Evolutionary conservation across 78 protist genomes (phyloP).

Genomic region (Dictyostelium firmibasis): DNA sequence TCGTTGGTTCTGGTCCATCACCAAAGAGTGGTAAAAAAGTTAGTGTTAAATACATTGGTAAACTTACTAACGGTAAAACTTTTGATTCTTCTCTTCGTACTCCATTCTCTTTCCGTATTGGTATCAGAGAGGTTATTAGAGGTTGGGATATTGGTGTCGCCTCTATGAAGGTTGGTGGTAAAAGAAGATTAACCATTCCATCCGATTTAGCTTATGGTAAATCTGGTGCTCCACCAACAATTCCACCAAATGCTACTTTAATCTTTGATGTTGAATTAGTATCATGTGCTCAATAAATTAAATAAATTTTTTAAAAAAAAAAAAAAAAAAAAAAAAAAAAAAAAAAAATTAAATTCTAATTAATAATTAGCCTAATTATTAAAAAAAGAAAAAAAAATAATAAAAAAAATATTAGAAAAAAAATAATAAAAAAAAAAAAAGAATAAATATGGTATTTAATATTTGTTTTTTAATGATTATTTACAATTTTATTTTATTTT

Average conservation of each 20-base stretch:
- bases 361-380: too few species aligned
- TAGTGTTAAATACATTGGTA: slow-evolving; percentile 85
- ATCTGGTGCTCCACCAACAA: slow-evolving; percentile 56
- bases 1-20: slow-evolving; percentile 73
- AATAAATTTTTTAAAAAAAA: background rate
- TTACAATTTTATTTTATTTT: background rate
- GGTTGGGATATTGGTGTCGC: slow-evolving; percentile 93
- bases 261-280: slow-evolving; percentile 79
- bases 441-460: too few species aligned
- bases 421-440: too few species aligned
- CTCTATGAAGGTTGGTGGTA: slow-evolving; percentile 87
- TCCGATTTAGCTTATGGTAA: slow-evolving; percentile 82
- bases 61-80: slow-evolving; percentile 70
- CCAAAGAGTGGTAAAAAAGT: slow-evolving; percentile 74
- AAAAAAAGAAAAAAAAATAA: background rate
- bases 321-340: background rate
- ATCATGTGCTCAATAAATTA: background rate
- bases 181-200: slow-evolving; percentile 82
- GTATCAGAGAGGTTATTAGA: slow-evolving; percentile 83
- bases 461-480: too few species aligned
- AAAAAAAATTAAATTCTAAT: background rate
- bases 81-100: slow-evolving; percentile 80
- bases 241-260: slow-evolving; percentile 83
- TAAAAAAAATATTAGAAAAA: background rate
- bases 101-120: slow-evolving; percentile 80